Base-by-base conservation (phyloP, 2,329 filamentous ascomycete genomes). In the Zymoseptoria brevis region DNA sequence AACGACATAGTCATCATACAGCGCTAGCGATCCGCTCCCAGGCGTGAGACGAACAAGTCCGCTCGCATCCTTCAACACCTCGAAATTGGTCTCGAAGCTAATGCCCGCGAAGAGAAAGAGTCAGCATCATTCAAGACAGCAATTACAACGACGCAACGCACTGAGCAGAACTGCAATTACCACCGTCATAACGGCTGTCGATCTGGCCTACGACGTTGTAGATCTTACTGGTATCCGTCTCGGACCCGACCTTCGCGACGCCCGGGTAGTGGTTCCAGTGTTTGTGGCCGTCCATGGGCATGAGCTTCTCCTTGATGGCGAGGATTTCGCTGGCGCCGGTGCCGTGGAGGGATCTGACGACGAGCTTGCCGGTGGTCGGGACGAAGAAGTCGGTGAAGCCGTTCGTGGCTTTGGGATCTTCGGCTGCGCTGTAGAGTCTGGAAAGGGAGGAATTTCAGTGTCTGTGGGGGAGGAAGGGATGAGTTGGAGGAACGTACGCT, bases 351-450 rank as follows among this genome's bases (percentile, higher is more conserved):
- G 41, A 49, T n/a, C 24, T 54, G 16, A 63, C 61, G 56, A 60
- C 57, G 56, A 63, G 57, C 30, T 57, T 8, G 54, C 61, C 58
- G 19, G 52, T n/a, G 8, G 61, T 6, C 3, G 35, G 35, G 11
- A 56, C 57, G 58, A 62, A 62, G 56, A 60, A 60, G 56, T 60
- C 49, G 21, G 61, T 60, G 58, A 62, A 62, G 11, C 5, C 30
- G 8, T 58, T 58, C 1, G 61, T 62, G n/a, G 56, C 26, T 19
- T 56, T 52, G 19, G 61, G 54, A 16, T 56, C 50, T 54, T 62
- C 61, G 24, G 58, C 56, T 41, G 59, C 55, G 9, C 8, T 13
- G 24, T 60, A 62, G 8, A 62, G 54, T 52, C 61, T 62, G 21
- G 2, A 11, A 11, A 16, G 9, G 4, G 16, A 4, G 45, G 48